These are phyloP conservation scores for Prillingera fragicola DNA, from an alignment of 1,284 basidiomycete genomes.

Conservation along the genomic window DNA sequence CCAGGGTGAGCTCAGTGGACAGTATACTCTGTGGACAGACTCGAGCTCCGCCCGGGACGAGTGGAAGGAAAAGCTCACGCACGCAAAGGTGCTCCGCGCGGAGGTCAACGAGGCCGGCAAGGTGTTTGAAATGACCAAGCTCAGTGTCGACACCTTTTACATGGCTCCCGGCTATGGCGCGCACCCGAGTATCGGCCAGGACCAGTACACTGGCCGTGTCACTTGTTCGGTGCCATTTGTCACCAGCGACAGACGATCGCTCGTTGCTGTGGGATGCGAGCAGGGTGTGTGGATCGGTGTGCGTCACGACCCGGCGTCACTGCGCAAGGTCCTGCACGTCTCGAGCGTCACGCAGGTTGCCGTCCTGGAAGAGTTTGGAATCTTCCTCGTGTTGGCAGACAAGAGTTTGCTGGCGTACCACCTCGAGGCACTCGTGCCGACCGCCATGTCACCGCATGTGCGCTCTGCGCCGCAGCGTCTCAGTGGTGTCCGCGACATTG, in stretches of 20 bases:
- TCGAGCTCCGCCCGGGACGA: constrained; percentile 65
- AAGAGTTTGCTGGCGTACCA: constrained; percentile 72
- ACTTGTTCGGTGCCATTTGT: constrained; percentile 89
- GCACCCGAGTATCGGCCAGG: constrained; percentile 58
- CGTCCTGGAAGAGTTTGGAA: constrained; percentile 88
- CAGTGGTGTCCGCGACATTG: constrained; percentile 76
- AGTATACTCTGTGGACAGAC: constrained; percentile 80
- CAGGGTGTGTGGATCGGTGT: constrained; percentile 97
- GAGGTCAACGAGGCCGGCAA: constrained; percentile 87
- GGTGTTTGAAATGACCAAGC: constrained; percentile 80
- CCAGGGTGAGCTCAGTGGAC: constrained; percentile 72
- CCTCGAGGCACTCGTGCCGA: constrained; percentile 90
- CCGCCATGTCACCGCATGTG: constrained; percentile 47
- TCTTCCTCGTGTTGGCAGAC: constrained; percentile 90
- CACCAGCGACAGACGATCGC: constrained; percentile 70
- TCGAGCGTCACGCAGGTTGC: constrained; percentile 89
- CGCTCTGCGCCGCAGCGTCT: constrained; percentile 67
- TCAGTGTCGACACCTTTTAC: constrained; percentile 78
- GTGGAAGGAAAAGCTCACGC: constrained; percentile 85
- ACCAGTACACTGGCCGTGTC: constrained; percentile 75
- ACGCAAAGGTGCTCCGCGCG: constrained; percentile 75
- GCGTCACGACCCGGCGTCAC: constrained; percentile 74
- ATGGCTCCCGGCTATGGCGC: constrained; percentile 56
- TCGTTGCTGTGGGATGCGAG: constrained; percentile 88
- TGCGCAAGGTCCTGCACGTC: constrained; percentile 82